A percentile compares a stretch with the other conserved stretches of the same genome.
Evolutionary conservation across 108 stramenopile genomes (phyloP).

Genomic region (Mediolabrus comicus): DNA sequence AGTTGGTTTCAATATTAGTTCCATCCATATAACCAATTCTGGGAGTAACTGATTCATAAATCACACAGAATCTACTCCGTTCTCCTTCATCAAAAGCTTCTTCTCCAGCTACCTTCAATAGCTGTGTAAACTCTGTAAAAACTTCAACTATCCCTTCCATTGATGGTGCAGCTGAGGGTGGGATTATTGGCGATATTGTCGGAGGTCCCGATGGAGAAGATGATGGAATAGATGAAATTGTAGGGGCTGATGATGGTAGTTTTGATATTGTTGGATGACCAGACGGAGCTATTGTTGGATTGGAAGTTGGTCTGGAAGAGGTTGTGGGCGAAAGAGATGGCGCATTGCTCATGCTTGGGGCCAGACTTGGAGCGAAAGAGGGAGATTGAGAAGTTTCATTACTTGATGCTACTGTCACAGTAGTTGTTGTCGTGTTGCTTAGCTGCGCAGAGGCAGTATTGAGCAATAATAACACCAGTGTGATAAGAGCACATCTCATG

Average conservation of each 20-base stretch:
- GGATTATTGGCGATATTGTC: not conserved
- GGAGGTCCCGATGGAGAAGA: not conserved
- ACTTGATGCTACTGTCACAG: not conserved
- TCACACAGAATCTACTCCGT: not conserved
- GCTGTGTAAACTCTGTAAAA: not conserved
- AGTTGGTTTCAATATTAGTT: no score
- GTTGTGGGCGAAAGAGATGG: not conserved
- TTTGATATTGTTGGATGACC: not conserved
- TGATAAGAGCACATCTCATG: no score
- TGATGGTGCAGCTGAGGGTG: constrained; percentile 12
- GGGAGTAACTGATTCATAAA: not conserved
- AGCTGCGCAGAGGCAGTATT: no score
- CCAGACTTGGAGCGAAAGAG: not conserved
- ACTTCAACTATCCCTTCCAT: not conserved
- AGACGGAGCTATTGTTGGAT: not conserved
- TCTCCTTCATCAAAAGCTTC: not conserved
- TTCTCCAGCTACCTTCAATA: not conserved
- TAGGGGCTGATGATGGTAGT: not conserved
- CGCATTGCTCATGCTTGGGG: not conserved
- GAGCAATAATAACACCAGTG: no score
- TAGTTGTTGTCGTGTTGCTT: not conserved
- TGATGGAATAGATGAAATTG: not conserved
- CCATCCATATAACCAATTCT: no score
- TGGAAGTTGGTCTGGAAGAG: not conserved
- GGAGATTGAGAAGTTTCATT: not conserved